Evolutionary conservation across 2,329 filamentous ascomycete genomes (phyloP).

Genomic region (Penicillium thymicola): DNA sequence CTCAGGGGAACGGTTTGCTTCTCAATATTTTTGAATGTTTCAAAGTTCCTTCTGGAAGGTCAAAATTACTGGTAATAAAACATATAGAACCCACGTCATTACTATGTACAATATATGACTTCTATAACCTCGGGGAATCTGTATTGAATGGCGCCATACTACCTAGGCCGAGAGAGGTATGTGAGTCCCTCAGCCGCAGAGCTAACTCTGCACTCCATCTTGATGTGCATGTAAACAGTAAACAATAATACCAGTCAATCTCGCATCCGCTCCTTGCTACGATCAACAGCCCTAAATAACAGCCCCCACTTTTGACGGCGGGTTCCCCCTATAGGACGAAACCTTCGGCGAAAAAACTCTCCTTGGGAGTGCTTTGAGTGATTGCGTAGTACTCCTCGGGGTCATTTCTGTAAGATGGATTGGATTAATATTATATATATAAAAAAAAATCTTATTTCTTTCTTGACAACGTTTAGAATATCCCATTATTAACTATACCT

Average conservation of each 20-base stretch:
- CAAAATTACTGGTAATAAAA: constrained; percentile 1
- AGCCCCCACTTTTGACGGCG: constrained; percentile 16
- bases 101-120: too few species aligned
- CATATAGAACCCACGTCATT: background rate
- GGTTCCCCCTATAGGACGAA: constrained; percentile 10
- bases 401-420: background rate
- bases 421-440: background rate
- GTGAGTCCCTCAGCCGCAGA: background rate
- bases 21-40: background rate
- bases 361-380: constrained; percentile 11
- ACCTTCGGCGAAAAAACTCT: background rate
- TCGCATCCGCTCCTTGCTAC: constrained; percentile 24
- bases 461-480: background rate
- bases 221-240: constrained; percentile 15
- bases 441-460: background rate
- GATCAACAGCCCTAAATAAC: constrained; percentile 24
- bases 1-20: background rate
- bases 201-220: constrained; percentile 4
- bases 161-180: background rate
- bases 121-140: background rate
- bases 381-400: background rate
- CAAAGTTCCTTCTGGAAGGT: constrained; percentile 3
- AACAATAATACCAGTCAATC: constrained; percentile 21
- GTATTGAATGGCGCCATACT: background rate
- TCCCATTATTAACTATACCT: background rate